Evolutionary conservation across 2,329 filamentous ascomycete species (phyloP).

Genomic region (Aspergillus sp.): DNA sequence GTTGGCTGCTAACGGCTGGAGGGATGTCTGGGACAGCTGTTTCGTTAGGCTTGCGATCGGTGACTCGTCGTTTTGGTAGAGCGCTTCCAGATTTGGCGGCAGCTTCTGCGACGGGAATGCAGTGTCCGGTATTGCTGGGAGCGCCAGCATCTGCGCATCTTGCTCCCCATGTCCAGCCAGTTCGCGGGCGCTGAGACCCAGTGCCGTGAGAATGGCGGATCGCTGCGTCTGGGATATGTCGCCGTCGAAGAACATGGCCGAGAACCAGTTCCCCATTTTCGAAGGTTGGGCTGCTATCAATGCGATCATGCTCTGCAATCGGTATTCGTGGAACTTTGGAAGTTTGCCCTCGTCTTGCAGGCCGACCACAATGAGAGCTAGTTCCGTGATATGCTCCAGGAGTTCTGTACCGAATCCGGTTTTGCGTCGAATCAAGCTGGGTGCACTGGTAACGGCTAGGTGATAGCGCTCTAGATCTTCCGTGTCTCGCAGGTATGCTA

Average conservation of each 20-base stretch:
- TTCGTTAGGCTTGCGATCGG: conserved; percentile 60
- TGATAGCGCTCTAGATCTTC: conserved; percentile 80
- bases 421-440: conserved; percentile 76
- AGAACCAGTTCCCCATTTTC: conserved; percentile 74
- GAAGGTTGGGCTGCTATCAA: conserved; percentile 66
- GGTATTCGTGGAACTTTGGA: conserved; percentile 64
- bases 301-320: conserved; percentile 72
- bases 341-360: conserved; percentile 80
- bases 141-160: conserved; percentile 32
- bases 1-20: conserved; percentile 70
- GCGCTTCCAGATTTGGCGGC: conserved; percentile 60
- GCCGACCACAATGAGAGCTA: conserved; percentile 66
- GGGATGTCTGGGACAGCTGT: conserved; percentile 60
- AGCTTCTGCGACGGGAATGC: conserved; percentile 75
- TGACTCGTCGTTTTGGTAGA: conserved; percentile 50
- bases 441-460: conserved; percentile 66
- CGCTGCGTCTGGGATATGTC: conserved; percentile 85
- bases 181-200: conserved; percentile 76
- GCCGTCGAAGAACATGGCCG: conserved; percentile 76
- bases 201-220: conserved; percentile 66
- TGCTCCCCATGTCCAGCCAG: conserved; percentile 64
- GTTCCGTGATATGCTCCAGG: conserved; percentile 68
- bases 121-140: conserved; percentile 25
- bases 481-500: conserved; percentile 66
- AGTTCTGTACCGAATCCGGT: conserved; percentile 82